Base-by-base conservation (phyloP, 164 flowering plant species). In the Saururus chinensis region DNA sequence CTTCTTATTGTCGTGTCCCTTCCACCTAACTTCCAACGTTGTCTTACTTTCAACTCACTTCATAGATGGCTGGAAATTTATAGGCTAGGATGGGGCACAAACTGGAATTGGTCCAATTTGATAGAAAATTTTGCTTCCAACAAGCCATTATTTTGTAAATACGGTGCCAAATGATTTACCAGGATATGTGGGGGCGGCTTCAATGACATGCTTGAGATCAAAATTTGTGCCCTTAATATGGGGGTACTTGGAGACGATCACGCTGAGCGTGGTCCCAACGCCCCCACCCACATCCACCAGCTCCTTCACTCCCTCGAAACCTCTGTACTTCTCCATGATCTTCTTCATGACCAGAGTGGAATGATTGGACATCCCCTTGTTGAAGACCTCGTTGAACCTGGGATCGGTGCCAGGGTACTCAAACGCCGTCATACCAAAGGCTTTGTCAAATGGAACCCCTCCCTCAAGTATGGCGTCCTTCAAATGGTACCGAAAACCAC, bases 221-320 rank as follows among this genome's bases (percentile, higher is more conserved):
- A 86, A 91, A 75, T 84, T 86, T 30, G 87, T 85, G 65, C 89
- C 98, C 68, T 75, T 81, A 12, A 86, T 81, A 0, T 79, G 26
- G 0, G 96, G 95, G 74, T 86, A 76, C 62, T 82, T 85, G 19
- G 88, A 70, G 40, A 84, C 58, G 37, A 91, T 91, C 85, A 81
- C 79, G 67, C 64, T 76, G 14, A 86, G 61, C 0, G 73, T 70
- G 21, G 88, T 89, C n/a, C 98, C 98, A 7, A 76, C 79, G 1
- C 98, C 98, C 4, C 96, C 98, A 40, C 96, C 98, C 9, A 92
- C 96, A 60, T 92, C 98, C 0, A 89, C 95, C 21, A 91, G 25
- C 0, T 86, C 70, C 0, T 42, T 54, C 40, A 91, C 74, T 23
- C 85, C 86, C 48, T 82, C 83, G 23, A 92, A 92, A 0, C 96